These are phyloP conservation scores for Penicillium sp. DNA, from an alignment of 2,329 filamentous ascomycete species.

Conservation along the genomic window DNA sequence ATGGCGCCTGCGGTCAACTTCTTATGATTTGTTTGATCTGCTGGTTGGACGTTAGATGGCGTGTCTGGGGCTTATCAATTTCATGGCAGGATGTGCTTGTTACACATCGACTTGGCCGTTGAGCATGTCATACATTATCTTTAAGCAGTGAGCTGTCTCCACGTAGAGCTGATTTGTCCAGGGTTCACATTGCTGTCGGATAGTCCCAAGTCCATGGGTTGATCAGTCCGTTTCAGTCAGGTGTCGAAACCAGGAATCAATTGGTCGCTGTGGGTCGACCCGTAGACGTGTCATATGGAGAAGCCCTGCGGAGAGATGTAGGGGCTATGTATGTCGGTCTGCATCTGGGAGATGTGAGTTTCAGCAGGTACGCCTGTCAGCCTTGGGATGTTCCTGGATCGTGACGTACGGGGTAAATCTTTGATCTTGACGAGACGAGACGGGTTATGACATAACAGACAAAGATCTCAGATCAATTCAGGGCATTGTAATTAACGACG, in stretches of 20 bases:
- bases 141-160: conserved; percentile 5
- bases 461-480: not conserved
- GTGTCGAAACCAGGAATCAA: not conserved
- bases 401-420: not conserved
- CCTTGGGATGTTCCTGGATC: not conserved
- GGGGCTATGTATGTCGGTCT: not conserved
- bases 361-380: not conserved
- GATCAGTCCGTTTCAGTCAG: not conserved
- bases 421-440: not conserved
- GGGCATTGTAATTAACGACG: not conserved
- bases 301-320: not conserved
- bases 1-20: not conserved
- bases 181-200: not conserved
- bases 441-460: not conserved
- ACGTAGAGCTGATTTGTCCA: conserved; percentile 4
- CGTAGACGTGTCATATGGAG: conserved; percentile 11
- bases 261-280: conserved; percentile 8
- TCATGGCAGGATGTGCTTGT: not conserved
- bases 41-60: conserved; percentile 13
- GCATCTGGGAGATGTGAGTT: not conserved
- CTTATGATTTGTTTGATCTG: not conserved
- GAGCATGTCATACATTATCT: not conserved
- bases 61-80: conserved; percentile 30
- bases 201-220: not conserved
- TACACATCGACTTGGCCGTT: not conserved